Evolutionary conservation across 2,329 filamentous ascomycete genomes (phyloP).

Genomic region (Sporothrix brunneoviolacea): DNA sequence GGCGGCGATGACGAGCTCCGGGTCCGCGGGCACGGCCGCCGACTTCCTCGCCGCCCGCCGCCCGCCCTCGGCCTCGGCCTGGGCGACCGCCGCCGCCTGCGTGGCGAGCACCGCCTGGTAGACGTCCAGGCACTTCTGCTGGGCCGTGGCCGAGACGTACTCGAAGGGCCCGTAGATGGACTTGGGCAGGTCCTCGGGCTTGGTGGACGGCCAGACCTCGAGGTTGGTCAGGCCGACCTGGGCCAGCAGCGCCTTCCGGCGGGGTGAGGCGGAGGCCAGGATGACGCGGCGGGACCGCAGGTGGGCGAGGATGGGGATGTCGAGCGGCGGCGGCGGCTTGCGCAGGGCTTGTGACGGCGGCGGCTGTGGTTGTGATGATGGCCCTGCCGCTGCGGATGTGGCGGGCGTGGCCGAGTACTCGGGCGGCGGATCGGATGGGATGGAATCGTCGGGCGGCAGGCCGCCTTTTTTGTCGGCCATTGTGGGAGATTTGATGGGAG

Average conservation of each 20-base stretch:
- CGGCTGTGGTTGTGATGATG: conserved; percentile 21
- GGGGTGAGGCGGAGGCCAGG: conserved; percentile 82
- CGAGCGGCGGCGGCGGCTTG: conserved; percentile 58
- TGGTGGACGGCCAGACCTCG: conserved; percentile 76
- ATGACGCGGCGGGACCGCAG: conserved; percentile 77
- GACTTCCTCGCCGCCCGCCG: not conserved
- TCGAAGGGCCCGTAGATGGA: conserved; percentile 67
- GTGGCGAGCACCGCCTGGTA: conserved; percentile 39
- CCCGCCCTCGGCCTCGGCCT: conserved; percentile 7
- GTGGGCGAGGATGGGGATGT: conserved; percentile 70
- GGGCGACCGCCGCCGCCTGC: conserved; percentile 26
- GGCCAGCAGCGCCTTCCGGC: conserved; percentile 72
- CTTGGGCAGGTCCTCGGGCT: conserved; percentile 83
- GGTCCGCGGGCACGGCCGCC: conserved; percentile 47
- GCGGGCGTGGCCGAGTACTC: conserved; percentile 35
- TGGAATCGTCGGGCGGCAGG: not conserved
- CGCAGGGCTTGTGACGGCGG: conserved; percentile 24
- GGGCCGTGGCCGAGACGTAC: conserved; percentile 84
- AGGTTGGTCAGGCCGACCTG: conserved; percentile 73
- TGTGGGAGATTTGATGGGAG: not conserved
- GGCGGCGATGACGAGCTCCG: conserved; percentile 77
- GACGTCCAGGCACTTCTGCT: conserved; percentile 74
- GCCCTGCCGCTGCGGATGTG: not conserved
- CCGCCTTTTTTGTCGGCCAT: conserved; percentile 14
- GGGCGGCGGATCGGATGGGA: conserved; percentile 36